Percentiles rank a stretch among this genome's conserved stretches.
Conservation (phyloP, 2,329 filamentous ascomycete genomes). For the Colletotrichum navitas region DNA sequence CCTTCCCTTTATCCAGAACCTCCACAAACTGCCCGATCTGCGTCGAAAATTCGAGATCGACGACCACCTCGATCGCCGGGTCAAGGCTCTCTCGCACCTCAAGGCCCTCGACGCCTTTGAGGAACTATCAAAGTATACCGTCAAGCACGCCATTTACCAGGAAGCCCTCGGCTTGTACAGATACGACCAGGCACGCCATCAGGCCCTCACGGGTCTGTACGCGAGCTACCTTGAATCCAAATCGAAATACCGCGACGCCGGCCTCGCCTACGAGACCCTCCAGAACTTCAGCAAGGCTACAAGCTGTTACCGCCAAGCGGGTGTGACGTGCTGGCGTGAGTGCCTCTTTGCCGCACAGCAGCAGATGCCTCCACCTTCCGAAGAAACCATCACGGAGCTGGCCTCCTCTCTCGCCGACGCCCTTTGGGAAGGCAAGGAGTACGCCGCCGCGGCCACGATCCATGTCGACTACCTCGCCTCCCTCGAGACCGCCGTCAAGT, state of each 20-base stretch:
- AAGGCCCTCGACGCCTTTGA: constrained; percentile 80
- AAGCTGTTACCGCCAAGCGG: constrained; percentile 84
- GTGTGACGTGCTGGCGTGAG: constrained; percentile 86
- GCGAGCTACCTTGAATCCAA: constrained; percentile 80
- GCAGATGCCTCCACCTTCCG: constrained; percentile 70
- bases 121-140: constrained; percentile 82
- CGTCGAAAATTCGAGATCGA: constrained; percentile 88
- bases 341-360: constrained; percentile 84
- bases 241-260: constrained; percentile 87
- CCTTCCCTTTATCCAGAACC: constrained; percentile 89
- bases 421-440: constrained; percentile 87
- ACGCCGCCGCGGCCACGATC: constrained; percentile 81
- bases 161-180: constrained; percentile 84
- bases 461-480: constrained; percentile 85
- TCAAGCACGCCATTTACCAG: constrained; percentile 84
- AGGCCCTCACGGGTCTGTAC: constrained; percentile 80
- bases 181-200: constrained; percentile 78
- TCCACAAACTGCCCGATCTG: constrained; percentile 79
- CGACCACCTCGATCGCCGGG: constrained; percentile 81
- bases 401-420: constrained; percentile 83
- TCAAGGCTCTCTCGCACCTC: constrained; percentile 84
- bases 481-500: constrained; percentile 76
- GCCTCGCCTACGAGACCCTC: constrained; percentile 90
- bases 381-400: constrained; percentile 72
- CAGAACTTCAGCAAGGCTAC: constrained; percentile 80